A percentile compares a stretch with the other conserved stretches of the same genome.
phyloP scores from a whole-genome alignment of 192 early-diverging fungal species.

The Coemansia sp. region DNA sequence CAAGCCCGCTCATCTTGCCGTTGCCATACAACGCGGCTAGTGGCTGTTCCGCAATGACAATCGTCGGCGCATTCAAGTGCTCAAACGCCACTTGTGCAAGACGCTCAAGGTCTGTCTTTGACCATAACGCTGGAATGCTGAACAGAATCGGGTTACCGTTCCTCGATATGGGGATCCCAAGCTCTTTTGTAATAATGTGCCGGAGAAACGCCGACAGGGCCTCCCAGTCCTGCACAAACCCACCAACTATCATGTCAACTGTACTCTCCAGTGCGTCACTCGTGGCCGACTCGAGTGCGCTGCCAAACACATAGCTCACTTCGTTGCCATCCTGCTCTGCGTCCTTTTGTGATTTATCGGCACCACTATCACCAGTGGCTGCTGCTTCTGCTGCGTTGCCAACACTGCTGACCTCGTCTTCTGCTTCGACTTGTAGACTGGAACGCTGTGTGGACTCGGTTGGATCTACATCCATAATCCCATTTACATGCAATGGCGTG shows the following conservation, averaged over 20 bases:
- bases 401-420: background rate
- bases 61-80: slow-evolving; percentile 79
- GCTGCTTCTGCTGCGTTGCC: slow-evolving; percentile 1
- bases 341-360: background rate
- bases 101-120: slow-evolving; percentile 74
- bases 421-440: background rate
- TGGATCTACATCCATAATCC: slow-evolving; percentile 4
- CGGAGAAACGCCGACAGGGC: slow-evolving; percentile 72
- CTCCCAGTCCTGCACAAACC: slow-evolving; percentile 71
- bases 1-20: slow-evolving; percentile 73
- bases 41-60: slow-evolving; percentile 83
- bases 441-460: background rate
- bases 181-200: slow-evolving; percentile 76
- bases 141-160: slow-evolving; percentile 81
- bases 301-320: slow-evolving; percentile 42
- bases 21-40: slow-evolving; percentile 79
- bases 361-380: background rate
- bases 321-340: slow-evolving; percentile 23
- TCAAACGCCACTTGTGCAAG: slow-evolving; percentile 92
- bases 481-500: background rate
- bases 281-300: slow-evolving; percentile 35
- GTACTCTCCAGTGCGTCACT: slow-evolving; percentile 32
- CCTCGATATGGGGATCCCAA: slow-evolving; percentile 69
- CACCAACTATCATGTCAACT: slow-evolving; percentile 59
- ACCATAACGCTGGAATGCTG: slow-evolving; percentile 80